Conservation (phyloP, 2,329 filamentous ascomycete species). For the Talaromyces marneffei region DNA sequence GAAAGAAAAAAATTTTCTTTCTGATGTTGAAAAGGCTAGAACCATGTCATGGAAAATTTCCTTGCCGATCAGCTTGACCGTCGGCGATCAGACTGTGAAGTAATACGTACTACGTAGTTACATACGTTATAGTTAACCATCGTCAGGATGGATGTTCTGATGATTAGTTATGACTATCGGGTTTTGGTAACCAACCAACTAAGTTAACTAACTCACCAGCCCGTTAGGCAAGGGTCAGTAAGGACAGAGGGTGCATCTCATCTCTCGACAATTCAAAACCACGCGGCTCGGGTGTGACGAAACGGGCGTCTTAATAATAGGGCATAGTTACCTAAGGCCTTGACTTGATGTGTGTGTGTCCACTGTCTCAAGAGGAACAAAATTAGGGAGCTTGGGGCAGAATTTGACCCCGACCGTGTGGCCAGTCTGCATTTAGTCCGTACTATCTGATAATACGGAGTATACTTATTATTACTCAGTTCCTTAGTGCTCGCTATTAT, state of each 20-base stretch:
- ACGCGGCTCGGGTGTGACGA: conserved; percentile 6
- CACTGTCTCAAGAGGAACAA: not conserved
- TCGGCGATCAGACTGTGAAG: not conserved
- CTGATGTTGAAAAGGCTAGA: not conserved
- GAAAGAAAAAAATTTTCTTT: not conserved
- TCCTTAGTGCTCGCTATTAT: not conserved
- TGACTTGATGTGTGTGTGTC: not conserved
- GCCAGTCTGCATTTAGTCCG: not conserved
- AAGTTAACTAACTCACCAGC: no score
- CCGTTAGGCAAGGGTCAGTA: no score
- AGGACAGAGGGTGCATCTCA: no score
- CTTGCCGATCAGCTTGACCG: not conserved
- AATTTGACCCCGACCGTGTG: not conserved
- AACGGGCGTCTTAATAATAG: not conserved
- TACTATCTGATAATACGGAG: no score
- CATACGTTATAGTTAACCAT: no score
- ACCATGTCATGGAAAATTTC: not conserved
- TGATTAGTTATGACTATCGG: not conserved
- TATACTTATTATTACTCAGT: not conserved
- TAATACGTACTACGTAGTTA: not conserved
- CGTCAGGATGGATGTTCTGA: not conserved
- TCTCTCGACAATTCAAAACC: conserved; percentile 2
- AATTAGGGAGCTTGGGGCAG: conserved; percentile 1
- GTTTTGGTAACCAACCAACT: not conserved
- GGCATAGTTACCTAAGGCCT: not conserved